Evolutionary conservation across 2,329 filamentous ascomycete species (phyloP).

Genomic region (Davidsoniella eucalypti): DNA sequence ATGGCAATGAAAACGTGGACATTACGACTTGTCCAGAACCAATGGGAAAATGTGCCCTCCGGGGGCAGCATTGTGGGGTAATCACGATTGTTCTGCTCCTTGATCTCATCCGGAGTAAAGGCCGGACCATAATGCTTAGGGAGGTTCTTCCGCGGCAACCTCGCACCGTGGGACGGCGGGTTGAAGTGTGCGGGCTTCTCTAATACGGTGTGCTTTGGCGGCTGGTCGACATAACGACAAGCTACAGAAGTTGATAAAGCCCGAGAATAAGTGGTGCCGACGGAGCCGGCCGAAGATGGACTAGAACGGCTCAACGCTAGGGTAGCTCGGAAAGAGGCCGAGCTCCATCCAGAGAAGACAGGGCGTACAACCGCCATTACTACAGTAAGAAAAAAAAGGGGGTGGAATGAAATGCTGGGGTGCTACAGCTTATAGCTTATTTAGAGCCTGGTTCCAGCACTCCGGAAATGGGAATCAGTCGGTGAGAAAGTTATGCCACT

Average conservation of each 20-base stretch:
- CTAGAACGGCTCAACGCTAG: not conserved
- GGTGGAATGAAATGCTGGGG: not conserved
- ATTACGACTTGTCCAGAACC: slow-evolving; percentile 60
- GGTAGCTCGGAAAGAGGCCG: not conserved
- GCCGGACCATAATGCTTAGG: slow-evolving; percentile 61
- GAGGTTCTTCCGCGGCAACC: slow-evolving; percentile 39
- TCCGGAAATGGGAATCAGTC: too few relatives aligned
- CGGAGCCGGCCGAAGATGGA: not conserved
- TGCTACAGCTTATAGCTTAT: not conserved
- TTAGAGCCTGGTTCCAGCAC: not conserved
- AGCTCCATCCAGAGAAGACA: slow-evolving; percentile 1
- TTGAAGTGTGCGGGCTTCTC: slow-evolving; percentile 81
- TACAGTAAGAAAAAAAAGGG: not conserved
- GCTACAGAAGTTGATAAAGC: not conserved
- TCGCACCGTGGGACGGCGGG: slow-evolving; percentile 72
- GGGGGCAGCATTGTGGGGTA: slow-evolving; percentile 88
- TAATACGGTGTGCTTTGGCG: slow-evolving; percentile 49
- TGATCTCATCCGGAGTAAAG: slow-evolving; percentile 46
- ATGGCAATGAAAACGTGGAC: slow-evolving; percentile 75
- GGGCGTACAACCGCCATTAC: not conserved
- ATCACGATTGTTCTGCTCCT: slow-evolving; percentile 48
- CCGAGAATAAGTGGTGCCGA: not conserved
- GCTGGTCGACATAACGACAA: slow-evolving; percentile 7
- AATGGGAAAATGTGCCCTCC: slow-evolving; percentile 64
- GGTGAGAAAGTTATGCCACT: too few relatives aligned